Conservation (phyloP, 2,329 filamentous ascomycete genomes). For the Graphium sp. region DNA sequence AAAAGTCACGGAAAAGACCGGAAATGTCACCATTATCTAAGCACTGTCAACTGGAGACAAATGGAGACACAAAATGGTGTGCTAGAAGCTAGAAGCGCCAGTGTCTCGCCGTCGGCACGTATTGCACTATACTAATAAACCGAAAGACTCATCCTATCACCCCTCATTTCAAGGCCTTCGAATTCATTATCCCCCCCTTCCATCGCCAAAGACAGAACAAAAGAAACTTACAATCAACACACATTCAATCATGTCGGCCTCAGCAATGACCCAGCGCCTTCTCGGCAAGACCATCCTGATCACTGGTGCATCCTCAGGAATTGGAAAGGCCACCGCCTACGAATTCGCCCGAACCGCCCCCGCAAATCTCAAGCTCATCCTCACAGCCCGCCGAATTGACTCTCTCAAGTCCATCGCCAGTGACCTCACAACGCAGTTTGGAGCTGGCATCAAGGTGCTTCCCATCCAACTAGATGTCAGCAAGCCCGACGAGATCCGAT, state of each 20-base stretch:
- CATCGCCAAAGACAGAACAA: no score
- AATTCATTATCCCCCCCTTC: no score
- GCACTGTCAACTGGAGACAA: no score
- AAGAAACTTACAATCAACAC: no score
- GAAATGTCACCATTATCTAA: no score
- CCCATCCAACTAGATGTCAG: slow-evolving; percentile 79
- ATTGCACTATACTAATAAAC: no score
- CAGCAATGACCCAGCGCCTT: slow-evolving; percentile 66
- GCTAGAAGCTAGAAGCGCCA: no score
- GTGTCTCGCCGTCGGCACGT: no score
- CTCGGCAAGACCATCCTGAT: slow-evolving; percentile 84
- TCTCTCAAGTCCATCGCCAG: slow-evolving; percentile 57
- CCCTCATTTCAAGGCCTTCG: no score
- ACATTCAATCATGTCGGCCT: slow-evolving; percentile 34
- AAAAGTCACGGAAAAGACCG: no score
- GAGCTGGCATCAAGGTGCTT: slow-evolving; percentile 64
- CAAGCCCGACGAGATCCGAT: slow-evolving; percentile 54
- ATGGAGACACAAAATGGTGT: no score
- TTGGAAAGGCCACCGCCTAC: slow-evolving; percentile 67
- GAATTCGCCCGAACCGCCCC: slow-evolving; percentile 85
- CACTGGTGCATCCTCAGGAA: slow-evolving; percentile 86
- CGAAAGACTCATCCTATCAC: no score
- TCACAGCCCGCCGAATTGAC: slow-evolving; percentile 79
- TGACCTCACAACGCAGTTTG: slow-evolving; percentile 62
- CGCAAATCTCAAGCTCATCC: slow-evolving; percentile 61